A percentile compares a stretch with the other conserved stretches of the same genome.
phyloP scores from a whole-genome alignment of 2,329 filamentous ascomycete genomes.

The Arachnomyces sp. region DNA sequence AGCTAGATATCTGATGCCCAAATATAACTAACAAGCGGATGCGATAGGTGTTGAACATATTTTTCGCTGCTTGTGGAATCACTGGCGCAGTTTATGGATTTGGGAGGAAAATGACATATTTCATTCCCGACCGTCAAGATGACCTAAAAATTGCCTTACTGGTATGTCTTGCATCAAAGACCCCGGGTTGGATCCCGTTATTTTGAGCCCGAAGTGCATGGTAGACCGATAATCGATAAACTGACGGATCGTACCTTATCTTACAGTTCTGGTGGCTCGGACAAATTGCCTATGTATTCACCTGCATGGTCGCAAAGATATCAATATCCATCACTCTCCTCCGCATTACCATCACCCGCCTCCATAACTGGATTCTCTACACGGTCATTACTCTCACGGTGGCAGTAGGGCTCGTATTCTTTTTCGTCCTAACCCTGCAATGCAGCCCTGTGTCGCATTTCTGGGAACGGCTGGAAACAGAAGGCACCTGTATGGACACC shows the following conservation, averaged over 20 bases:
- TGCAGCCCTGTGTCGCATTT: constrained; percentile 47
- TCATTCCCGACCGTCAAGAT: constrained; percentile 4
- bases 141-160: constrained; percentile 26
- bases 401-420: constrained; percentile 41
- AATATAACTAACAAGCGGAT: neutral
- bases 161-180: constrained; percentile 16
- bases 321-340: constrained; percentile 49
- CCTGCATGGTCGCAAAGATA: constrained; percentile 43
- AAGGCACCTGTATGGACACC: constrained; percentile 35
- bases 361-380: constrained; percentile 42
- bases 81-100: constrained; percentile 27
- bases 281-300: constrained; percentile 47
- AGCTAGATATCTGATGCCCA: too few species aligned
- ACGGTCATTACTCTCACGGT: constrained; percentile 40
- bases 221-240: constrained; percentile 3
- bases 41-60: constrained; percentile 22
- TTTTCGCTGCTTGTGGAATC: constrained; percentile 31
- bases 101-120: constrained; percentile 18
- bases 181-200: constrained; percentile 1
- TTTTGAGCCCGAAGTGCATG: neutral
- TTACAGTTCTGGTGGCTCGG: constrained; percentile 47
- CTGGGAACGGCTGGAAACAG: constrained; percentile 36
- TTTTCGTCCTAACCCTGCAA: constrained; percentile 47
- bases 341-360: constrained; percentile 40
- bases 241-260: neutral